phyloP scores from a whole-genome alignment of 495 filamentous ascomycete species.

The Hypoxylon lienhwacheense region DNA sequence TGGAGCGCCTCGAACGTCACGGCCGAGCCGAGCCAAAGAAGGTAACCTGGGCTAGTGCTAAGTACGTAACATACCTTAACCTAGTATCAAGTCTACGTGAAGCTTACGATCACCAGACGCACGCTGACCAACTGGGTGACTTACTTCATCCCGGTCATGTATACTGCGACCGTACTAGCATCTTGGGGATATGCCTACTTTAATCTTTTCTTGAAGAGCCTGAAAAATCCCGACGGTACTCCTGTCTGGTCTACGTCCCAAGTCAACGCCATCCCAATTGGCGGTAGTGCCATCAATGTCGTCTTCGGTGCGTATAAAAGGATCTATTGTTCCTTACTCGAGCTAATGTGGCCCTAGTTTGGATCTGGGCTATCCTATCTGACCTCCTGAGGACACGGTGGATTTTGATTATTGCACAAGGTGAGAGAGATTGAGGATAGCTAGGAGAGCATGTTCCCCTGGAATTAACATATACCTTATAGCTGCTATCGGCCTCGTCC shows the following conservation, averaged over 20 bases:
- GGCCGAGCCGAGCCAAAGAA: constrained; percentile 41
- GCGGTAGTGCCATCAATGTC: constrained; percentile 43
- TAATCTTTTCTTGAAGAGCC: constrained; percentile 43
- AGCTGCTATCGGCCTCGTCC: constrained; percentile 43
- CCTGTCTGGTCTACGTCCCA: constrained; percentile 41
- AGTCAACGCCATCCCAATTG: constrained; percentile 46
- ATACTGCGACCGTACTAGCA: constrained; percentile 43
- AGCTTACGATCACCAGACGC: constrained; percentile 31
- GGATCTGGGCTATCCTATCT: constrained; percentile 46
- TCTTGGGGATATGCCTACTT: constrained; percentile 48
- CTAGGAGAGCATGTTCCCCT: background rate
- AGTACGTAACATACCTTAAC: constrained; percentile 13
- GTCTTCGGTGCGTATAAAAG: constrained; percentile 36
- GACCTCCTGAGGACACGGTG: constrained; percentile 43
- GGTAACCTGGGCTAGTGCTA: constrained; percentile 43
- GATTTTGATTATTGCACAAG: constrained; percentile 44
- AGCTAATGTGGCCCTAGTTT: constrained; percentile 33
- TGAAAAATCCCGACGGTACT: constrained; percentile 40
- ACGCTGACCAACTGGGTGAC: constrained; percentile 42
- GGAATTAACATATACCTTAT: constrained; percentile 3
- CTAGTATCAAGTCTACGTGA: background rate
- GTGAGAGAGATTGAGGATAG: constrained; percentile 5
- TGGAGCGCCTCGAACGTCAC: constrained; percentile 39
- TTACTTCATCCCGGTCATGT: constrained; percentile 43
- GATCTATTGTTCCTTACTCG: background rate